These are phyloP conservation scores for Athelia psychrophila DNA, from an alignment of 1,284 basidiomycete genomes.

Conservation along the genomic window DNA sequence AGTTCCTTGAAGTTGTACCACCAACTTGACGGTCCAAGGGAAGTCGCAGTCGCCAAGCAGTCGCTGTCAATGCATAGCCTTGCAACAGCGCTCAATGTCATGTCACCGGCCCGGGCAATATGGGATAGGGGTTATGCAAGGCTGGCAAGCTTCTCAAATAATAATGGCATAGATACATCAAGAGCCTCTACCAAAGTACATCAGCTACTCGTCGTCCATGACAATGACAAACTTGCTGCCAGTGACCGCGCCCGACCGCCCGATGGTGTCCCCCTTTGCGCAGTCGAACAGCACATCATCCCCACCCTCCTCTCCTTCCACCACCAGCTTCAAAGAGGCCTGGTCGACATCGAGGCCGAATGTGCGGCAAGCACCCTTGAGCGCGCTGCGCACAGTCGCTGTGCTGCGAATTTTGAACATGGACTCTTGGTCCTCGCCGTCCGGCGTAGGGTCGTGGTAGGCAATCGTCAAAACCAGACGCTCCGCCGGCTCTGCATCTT, in stretches of 20 bases:
- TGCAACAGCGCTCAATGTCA: too few species aligned
- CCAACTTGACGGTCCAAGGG: too few species aligned
- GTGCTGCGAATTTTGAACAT: not conserved
- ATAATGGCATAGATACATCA: too few species aligned
- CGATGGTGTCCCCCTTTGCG: not conserved
- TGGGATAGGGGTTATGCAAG: too few species aligned
- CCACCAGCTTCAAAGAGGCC: not conserved
- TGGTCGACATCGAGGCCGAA: not conserved
- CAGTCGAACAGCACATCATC: not conserved
- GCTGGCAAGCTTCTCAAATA: too few species aligned
- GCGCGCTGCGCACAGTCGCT: not conserved
- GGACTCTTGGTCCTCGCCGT: not conserved
- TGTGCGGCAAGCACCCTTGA: not conserved
- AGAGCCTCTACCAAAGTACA: not conserved
- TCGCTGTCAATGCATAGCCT: too few species aligned
- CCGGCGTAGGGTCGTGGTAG: not conserved
- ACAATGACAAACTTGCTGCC: not conserved
- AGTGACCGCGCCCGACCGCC: not conserved
- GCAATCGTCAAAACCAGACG: not conserved
- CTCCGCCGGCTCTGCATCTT: too few species aligned
- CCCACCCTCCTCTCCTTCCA: not conserved
- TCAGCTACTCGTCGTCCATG: not conserved
- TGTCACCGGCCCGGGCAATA: too few species aligned
- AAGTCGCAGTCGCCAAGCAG: too few species aligned
- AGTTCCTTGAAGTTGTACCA: too few species aligned